These are phyloP conservation scores for Trichoderma guizhouense DNA, from an alignment of 2,329 filamentous ascomycete genomes.

Conservation along the genomic window DNA sequence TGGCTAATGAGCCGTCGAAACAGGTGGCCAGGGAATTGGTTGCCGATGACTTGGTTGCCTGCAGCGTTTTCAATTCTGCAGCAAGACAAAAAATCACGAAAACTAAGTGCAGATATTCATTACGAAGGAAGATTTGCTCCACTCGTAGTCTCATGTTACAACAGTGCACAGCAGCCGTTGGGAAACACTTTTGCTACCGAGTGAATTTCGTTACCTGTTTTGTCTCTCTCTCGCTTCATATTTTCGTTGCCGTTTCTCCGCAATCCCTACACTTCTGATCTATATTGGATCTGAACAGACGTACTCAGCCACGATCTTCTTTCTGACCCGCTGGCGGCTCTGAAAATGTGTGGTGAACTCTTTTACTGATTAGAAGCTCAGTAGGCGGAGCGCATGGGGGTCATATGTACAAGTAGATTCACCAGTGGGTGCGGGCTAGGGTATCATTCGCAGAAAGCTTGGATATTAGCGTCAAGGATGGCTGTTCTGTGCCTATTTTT, in stretches of 20 bases:
- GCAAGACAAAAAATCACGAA: neutral
- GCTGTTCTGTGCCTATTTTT: constrained; percentile 5
- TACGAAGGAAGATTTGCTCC: neutral
- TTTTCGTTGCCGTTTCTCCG: neutral
- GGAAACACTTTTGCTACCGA: neutral
- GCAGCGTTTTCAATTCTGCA: neutral
- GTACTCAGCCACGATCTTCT: neutral
- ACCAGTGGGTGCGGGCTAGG: neutral
- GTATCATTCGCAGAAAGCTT: neutral
- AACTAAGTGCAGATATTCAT: neutral
- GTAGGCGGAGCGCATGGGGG: neutral
- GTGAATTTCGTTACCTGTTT: neutral
- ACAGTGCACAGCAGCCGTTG: neutral
- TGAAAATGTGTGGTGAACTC: neutral
- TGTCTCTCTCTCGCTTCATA: neutral
- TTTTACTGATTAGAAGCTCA: neutral
- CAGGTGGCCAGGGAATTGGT: neutral
- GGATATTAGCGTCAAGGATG: neutral
- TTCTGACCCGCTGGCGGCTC: neutral
- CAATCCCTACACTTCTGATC: neutral
- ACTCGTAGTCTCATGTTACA: neutral
- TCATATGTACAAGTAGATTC: neutral
- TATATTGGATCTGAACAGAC: neutral
- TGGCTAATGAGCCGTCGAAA: neutral
- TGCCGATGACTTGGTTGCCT: neutral